phyloP scores from a whole-genome alignment of 495 filamentous ascomycete species.

The Terfezia claveryi region DNA sequence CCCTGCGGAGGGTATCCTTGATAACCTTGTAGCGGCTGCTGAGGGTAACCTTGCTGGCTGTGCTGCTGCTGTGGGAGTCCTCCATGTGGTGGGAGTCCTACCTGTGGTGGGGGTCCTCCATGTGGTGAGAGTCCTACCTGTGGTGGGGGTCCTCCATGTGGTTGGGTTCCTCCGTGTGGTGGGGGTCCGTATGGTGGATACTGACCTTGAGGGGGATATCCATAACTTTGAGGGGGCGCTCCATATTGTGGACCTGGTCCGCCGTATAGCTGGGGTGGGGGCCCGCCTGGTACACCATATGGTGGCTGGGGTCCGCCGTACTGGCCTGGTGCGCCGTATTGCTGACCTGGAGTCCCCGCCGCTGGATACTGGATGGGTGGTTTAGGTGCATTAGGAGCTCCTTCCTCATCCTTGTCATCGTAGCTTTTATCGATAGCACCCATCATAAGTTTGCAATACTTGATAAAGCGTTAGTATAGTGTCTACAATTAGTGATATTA shows the following conservation, averaged over 20 bases:
- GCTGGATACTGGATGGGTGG: not conserved
- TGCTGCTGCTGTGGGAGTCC: slow-evolving; percentile 1
- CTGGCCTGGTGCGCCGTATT: slow-evolving; percentile 5
- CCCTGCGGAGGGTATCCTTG: slow-evolving; percentile 6
- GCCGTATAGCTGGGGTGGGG: slow-evolving; percentile 7
- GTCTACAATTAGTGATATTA: slow-evolving; percentile 15
- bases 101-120: slow-evolving; percentile 4
- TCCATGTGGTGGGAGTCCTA: not conserved
- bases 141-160: too few relatives aligned
- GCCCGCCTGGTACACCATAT: not conserved
- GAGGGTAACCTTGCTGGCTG: slow-evolving; percentile 1
- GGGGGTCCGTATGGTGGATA: not conserved
- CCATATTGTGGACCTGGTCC: not conserved
- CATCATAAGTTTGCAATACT: slow-evolving; percentile 43
- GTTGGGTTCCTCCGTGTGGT: too few relatives aligned
- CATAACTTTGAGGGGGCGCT: not conserved
- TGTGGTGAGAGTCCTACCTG: not conserved
- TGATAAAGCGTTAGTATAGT: too few relatives aligned
- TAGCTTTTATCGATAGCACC: slow-evolving; percentile 31
- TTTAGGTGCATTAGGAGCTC: not conserved
- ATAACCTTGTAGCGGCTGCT: slow-evolving; percentile 4
- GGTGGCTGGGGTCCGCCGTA: not conserved
- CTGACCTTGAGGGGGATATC: slow-evolving; percentile 1
- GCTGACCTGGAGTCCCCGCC: slow-evolving; percentile 2
- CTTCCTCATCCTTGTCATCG: slow-evolving; percentile 15